Evolutionary conservation across 2,329 filamentous ascomycete genomes (phyloP), one percentile per base, ranked within the genome.

Genomic region (Juglanconis oblonga): DNA sequence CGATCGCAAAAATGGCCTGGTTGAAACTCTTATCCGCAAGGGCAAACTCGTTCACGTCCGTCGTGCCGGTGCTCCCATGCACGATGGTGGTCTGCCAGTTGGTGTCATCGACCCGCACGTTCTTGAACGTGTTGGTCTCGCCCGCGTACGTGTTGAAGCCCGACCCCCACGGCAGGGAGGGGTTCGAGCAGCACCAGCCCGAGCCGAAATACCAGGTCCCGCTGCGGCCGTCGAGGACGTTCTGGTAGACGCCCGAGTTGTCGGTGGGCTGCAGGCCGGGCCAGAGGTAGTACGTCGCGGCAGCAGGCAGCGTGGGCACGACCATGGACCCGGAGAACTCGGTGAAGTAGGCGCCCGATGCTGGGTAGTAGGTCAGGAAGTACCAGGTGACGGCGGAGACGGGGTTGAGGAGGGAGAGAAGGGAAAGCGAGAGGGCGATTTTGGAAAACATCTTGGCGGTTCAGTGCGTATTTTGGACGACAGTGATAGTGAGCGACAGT

Each of bases 111-210:
- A 61, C 32, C 35, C 70, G 61, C 5, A 63, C 64, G 60, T 75
- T 75, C 33, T 52, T 61, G 52, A 75, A 76, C 13, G 64, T 65
- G 44, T 76, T 68, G 29, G 67, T 71, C 57, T 75, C 73, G 42
- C 67, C 68, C 3, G 62, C 49, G 38, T 64, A 71, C 0, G 70
- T 72, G 64, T 75, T 74, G 64, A 77, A 77, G 14, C 74, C 75
- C 45, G 68, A 65, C 6, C 75, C 74, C 73, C 74, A 77, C 0
- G 71, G 67, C 33, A 77, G 63, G 10, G 62, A 70, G 1, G 75
- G 76, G 55, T 77, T 75, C 5, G 67, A 70, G 62, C 74, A 76
- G 59, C 75, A 77, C 75, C 74, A 77, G 0, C 75, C 74, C 10
- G 67, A 70, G 7, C 73, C 74, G 52, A 78, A 75, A 70, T 71